These are phyloP conservation scores for Picea sitchensis DNA, from an alignment of 75 land plant species.

Conservation along the genomic window DNA sequence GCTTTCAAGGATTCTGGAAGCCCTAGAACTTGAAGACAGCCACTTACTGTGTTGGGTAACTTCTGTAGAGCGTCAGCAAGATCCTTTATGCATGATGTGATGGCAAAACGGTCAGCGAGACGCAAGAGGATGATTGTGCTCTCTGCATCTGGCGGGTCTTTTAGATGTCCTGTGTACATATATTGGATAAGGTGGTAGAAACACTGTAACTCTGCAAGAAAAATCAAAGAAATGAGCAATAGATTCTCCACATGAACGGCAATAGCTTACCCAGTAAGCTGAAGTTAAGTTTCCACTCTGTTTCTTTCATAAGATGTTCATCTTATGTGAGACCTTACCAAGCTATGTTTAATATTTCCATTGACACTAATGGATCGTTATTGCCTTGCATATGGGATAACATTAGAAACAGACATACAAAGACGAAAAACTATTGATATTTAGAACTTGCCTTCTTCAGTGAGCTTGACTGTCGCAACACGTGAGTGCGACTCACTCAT, in stretches of 20 bases:
- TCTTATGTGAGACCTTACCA: not conserved
- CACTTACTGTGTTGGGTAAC: constrained; percentile 24
- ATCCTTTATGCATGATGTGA: constrained; percentile 36
- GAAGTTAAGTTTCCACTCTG: no score
- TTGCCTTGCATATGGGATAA: not conserved
- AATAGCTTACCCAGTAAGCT: not conserved
- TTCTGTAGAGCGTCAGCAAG: constrained; percentile 19
- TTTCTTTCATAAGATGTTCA: not conserved
- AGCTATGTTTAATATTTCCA: not conserved
- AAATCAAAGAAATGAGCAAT: not conserved
- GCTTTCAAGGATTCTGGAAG: constrained; percentile 38
- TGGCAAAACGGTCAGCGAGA: constrained; percentile 41
- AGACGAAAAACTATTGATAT: not conserved
- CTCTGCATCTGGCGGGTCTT: constrained; percentile 28
- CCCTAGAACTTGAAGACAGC: constrained; percentile 27
- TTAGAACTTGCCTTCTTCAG: constrained; percentile 26
- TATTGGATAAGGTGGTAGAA: constrained; percentile 33
- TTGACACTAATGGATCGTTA: no score
- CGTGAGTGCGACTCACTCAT: constrained; percentile 39
- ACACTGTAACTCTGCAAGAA: constrained; percentile 24
- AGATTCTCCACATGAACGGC: not conserved
- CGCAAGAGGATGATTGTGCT: constrained; percentile 27
- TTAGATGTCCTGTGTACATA: constrained; percentile 39
- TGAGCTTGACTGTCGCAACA: constrained; percentile 26
- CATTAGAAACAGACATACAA: not conserved